Evolutionary conservation across 2,329 filamentous ascomycete species (phyloP).

Genomic region (Claviceps paspali): DNA sequence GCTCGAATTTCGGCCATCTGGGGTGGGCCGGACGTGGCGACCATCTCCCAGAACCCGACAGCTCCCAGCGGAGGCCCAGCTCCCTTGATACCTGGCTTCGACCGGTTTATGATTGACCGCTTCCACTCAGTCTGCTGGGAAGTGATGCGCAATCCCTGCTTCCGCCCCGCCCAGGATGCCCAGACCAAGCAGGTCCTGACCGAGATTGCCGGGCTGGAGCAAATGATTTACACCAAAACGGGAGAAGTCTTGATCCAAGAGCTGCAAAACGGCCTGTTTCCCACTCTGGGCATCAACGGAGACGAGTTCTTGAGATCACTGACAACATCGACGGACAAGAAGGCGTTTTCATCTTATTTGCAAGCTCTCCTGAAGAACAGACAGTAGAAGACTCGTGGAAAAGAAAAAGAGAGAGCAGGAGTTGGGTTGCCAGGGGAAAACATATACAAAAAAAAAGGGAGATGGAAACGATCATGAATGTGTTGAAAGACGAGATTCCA

Average conservation of each 20-base stretch:
- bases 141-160: constrained; percentile 61
- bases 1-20: constrained; percentile 72
- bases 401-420: neutral
- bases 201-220: constrained; percentile 77
- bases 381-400: constrained; percentile 14
- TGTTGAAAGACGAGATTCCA: too few relatives aligned
- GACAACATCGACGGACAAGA: constrained; percentile 43
- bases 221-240: constrained; percentile 80
- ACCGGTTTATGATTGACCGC: constrained; percentile 73
- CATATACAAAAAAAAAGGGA: neutral
- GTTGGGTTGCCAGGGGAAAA: too few relatives aligned
- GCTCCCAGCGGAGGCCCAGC: constrained; percentile 34
- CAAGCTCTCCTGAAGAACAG: constrained; percentile 37
- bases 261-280: constrained; percentile 48
- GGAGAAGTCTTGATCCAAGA: constrained; percentile 65
- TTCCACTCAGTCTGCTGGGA: constrained; percentile 89
- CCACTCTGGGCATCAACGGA: constrained; percentile 47
- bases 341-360: constrained; percentile 49
- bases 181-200: constrained; percentile 77
- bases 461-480: neutral
- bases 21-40: constrained; percentile 69
- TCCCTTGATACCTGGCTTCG: constrained; percentile 69
- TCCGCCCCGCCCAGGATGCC: constrained; percentile 67
- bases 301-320: constrained; percentile 43
- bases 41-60: constrained; percentile 35